Conservation (phyloP, 345 rosid species). For the Geranium rotundifolium region DNA sequence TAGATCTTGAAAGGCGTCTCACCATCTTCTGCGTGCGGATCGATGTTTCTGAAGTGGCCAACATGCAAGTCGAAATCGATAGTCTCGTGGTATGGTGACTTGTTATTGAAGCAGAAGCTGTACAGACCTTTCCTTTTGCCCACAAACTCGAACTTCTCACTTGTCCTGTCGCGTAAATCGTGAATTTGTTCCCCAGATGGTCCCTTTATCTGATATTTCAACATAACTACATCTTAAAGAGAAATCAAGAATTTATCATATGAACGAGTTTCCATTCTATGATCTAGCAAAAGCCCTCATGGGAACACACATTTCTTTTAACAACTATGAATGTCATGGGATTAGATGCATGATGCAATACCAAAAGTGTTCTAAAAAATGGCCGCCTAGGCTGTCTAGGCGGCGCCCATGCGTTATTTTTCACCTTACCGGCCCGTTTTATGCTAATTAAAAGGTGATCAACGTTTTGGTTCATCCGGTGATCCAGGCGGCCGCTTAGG, state of each 20-base stretch:
- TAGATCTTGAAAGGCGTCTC: background rate
- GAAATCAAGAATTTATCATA: background rate
- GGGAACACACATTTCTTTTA: too few species aligned
- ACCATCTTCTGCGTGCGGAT: constrained; percentile 17
- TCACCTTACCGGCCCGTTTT: too few species aligned
- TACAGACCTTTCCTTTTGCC: constrained; percentile 10
- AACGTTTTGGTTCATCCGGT: too few species aligned
- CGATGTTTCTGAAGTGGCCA: constrained; percentile 8
- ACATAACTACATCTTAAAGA: background rate
- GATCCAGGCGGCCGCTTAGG: too few species aligned
- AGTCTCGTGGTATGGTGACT: constrained; percentile 12
- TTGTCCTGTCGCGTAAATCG: constrained; percentile 9
- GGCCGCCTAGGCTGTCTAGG: too few species aligned
- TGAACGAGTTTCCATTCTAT: too few species aligned
- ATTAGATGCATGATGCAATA: too few species aligned
- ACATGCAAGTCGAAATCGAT: constrained; percentile 12
- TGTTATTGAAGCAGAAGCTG: constrained; percentile 12
- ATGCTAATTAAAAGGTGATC: too few species aligned
- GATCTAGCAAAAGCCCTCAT: too few species aligned
- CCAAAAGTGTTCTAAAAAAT: too few species aligned
- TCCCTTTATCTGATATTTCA: constrained; percentile 11
- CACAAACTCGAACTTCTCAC: constrained; percentile 14
- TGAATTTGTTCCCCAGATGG: constrained; percentile 11
- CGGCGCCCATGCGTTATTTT: too few species aligned
- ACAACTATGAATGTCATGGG: too few species aligned